Conservation (phyloP, 192 early-diverging fungal genomes). For the Mortierella antarctica region DNA sequence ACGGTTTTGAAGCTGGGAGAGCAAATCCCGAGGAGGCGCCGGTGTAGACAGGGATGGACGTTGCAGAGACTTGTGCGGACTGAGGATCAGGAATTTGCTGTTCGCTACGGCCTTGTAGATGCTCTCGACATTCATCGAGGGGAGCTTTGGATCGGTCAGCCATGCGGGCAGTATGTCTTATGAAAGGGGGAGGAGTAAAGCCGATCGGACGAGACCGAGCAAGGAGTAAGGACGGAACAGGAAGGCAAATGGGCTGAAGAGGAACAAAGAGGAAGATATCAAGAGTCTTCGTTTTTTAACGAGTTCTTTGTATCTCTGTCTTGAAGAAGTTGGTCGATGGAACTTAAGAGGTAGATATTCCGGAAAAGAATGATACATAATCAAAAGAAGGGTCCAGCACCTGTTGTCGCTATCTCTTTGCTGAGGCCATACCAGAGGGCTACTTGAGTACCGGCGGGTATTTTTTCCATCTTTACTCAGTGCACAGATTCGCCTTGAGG, state of each 20-base stretch:
- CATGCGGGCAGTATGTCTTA: too few relatives aligned
- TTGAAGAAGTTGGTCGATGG: not conserved
- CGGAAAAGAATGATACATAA: not conserved
- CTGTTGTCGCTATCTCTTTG: too few relatives aligned
- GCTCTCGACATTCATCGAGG: too few relatives aligned
- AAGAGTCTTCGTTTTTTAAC: not conserved
- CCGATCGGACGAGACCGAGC: not conserved
- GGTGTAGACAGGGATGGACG: too few relatives aligned
- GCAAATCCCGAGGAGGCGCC: conserved; percentile 44
- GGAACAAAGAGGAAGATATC: conserved; percentile 2
- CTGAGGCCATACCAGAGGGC: too few relatives aligned
- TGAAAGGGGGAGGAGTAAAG: not conserved
- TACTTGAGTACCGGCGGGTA: too few relatives aligned
- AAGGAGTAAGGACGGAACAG: not conserved
- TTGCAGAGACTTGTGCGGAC: conserved; percentile 7
- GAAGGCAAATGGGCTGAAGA: not conserved
- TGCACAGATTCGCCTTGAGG: too few relatives aligned
- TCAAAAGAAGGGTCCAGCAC: not conserved
- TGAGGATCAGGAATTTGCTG: not conserved
- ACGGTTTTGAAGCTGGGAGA: conserved; percentile 17
- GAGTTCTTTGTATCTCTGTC: not conserved
- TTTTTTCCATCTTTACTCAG: too few relatives aligned
- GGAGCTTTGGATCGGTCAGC: too few relatives aligned
- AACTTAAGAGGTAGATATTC: conserved; percentile 25
- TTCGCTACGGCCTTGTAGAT: not conserved